Evolutionary conservation across 352 stramenopile species (phyloP).

Genomic region (Pythium volutum): DNA sequence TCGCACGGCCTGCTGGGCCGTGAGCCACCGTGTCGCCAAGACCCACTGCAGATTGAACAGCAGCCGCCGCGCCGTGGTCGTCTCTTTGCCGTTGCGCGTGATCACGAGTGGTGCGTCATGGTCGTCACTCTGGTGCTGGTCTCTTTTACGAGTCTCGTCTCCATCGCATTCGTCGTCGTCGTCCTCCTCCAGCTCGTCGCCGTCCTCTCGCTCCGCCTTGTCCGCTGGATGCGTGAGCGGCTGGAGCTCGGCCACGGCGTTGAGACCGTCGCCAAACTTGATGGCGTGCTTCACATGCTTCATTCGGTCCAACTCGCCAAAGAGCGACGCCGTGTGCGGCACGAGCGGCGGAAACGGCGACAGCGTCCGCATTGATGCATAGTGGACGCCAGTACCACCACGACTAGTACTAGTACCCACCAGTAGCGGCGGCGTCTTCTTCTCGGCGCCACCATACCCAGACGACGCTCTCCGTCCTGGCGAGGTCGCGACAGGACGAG

Average conservation of each 20-base stretch:
- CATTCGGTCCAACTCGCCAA: constrained; percentile 59
- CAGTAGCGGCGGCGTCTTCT: not conserved
- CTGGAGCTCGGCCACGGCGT: constrained; percentile 39
- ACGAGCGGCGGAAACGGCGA: constrained; percentile 41
- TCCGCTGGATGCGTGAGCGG: not conserved
- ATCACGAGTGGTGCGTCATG: constrained; percentile 28
- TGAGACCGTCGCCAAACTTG: constrained; percentile 56
- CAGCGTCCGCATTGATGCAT: not conserved
- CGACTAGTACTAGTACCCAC: not conserved
- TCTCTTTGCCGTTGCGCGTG: constrained; percentile 32
- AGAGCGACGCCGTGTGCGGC: constrained; percentile 37
- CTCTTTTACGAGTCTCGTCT: constrained; percentile 1
- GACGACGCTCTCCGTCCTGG: constrained; percentile 6
- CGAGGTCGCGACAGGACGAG: constrained; percentile 13
- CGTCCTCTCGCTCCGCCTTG: not conserved
- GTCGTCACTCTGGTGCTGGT: not conserved
- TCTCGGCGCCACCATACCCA: not conserved
- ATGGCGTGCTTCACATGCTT: constrained; percentile 62
- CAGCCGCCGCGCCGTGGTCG: constrained; percentile 52
- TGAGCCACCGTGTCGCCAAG: constrained; percentile 67
- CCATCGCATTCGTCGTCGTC: constrained; percentile 1
- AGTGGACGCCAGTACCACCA: not conserved
- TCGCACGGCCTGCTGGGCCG: constrained; percentile 49
- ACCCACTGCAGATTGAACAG: constrained; percentile 75
- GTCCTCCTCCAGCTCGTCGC: constrained; percentile 4